Evolutionary conservation across 129 eudicot species (phyloP).

Genomic region (Sambucus nigra): DNA sequence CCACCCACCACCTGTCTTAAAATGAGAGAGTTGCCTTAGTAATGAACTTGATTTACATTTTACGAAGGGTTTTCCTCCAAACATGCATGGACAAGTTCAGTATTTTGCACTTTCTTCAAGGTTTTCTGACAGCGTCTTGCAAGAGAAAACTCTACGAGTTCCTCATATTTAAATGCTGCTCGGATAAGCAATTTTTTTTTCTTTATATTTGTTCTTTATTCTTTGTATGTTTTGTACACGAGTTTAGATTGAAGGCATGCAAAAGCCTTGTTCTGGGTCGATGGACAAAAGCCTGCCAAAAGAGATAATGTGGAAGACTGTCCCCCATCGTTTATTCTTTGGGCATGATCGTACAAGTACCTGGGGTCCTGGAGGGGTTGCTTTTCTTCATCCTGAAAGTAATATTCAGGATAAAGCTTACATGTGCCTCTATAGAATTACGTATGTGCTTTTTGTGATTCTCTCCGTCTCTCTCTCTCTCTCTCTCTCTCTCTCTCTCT

Average conservation of each 20-base stretch:
- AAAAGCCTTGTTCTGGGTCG: slow-evolving; percentile 61
- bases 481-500: too few species aligned
- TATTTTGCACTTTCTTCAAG: too few species aligned
- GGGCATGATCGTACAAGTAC: slow-evolving; percentile 60
- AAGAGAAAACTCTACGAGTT: too few species aligned
- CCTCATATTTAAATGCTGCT: background rate
- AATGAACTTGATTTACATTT: background rate
- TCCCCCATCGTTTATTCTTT: slow-evolving; percentile 82
- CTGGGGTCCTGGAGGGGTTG: slow-evolving; percentile 99
- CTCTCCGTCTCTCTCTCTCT: too few species aligned
- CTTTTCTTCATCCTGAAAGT: slow-evolving; percentile 78
- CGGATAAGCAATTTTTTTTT: background rate
- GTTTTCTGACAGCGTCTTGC: too few species aligned
- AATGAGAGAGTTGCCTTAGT: background rate
- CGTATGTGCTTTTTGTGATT: slow-evolving; percentile 35
- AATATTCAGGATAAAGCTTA: slow-evolving; percentile 46
- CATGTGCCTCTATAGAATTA: slow-evolving; percentile 67
- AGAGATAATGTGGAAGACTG: slow-evolving; percentile 58
- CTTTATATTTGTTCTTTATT: background rate
- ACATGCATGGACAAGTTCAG: too few species aligned
- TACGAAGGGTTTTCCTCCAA: background rate
- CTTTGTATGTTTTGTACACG: slow-evolving; percentile 1
- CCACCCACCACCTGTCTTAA: background rate
- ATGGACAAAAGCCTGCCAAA: slow-evolving; percentile 67
- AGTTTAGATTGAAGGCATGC: slow-evolving; percentile 81